These are phyloP conservation scores for Zygoascus bituminiphila DNA, from an alignment of 805 yeast genomes.

Conservation along the genomic window DNA sequence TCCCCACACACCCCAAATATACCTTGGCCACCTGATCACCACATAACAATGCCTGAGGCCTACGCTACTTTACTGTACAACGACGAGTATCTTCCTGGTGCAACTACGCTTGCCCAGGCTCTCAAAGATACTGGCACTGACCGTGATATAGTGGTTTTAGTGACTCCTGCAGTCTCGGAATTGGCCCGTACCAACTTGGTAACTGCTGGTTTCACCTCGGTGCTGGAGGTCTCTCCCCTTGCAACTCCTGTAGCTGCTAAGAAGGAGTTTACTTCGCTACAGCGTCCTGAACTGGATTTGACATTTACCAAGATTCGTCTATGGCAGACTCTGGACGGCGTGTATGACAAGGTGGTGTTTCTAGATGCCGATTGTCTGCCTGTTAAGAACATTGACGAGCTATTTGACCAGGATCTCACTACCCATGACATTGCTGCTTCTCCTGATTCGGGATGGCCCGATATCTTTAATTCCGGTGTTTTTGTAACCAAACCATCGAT, in stretches of 20 bases:
- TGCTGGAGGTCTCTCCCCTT: conserved; percentile 22
- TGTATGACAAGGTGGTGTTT: conserved; percentile 34
- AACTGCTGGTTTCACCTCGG: background rate
- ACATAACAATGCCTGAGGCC: conserved; percentile 23
- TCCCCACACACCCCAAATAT: too few species aligned
- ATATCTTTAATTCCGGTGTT: conserved; percentile 77
- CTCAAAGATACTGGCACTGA: conserved; percentile 23
- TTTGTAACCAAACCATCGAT: conserved; percentile 49
- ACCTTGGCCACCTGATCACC: background rate
- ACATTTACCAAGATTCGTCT: conserved; percentile 49
- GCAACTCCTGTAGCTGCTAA: conserved; percentile 7
- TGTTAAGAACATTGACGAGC: conserved; percentile 25
- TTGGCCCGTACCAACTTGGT: conserved; percentile 14
- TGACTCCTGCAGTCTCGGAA: conserved; percentile 19
- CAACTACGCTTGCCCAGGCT: conserved; percentile 39
- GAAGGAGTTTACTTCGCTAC: conserved; percentile 28
- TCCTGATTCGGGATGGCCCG: conserved; percentile 91
- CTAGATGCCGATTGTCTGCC: conserved; percentile 51
- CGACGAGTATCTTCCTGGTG: conserved; percentile 40
- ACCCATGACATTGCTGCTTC: conserved; percentile 35
- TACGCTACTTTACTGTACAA: conserved; percentile 39
- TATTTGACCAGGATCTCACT: conserved; percentile 21
- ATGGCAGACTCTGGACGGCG: conserved; percentile 36
- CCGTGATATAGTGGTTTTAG: conserved; percentile 23
- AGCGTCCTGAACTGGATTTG: conserved; percentile 40